Evolutionary conservation across 257 asterid species (phyloP).

Genomic region (Lithospermum erythrorhizon): DNA sequence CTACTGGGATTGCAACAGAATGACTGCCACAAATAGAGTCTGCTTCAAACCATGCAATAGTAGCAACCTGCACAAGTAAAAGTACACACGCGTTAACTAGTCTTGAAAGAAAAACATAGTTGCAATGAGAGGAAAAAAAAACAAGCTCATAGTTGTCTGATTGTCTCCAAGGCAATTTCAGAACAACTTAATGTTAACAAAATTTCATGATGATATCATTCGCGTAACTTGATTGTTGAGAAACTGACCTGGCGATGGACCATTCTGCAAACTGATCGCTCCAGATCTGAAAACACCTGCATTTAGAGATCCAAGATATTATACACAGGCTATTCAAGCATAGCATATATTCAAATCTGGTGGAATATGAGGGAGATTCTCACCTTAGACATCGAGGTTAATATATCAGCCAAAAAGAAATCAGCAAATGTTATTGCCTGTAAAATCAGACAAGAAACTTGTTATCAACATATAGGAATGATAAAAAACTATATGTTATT

Average conservation of each 20-base stretch:
- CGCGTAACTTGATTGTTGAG: conserved; percentile 1
- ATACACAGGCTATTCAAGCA: conserved; percentile 1
- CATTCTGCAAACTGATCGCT: conserved; percentile 97
- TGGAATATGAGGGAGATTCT: conserved; percentile 11
- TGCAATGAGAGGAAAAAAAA: neutral
- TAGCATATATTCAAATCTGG: conserved; percentile 1
- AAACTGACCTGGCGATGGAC: conserved; percentile 83
- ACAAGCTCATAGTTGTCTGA: neutral
- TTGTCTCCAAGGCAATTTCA: neutral
- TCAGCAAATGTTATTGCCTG: conserved; percentile 96
- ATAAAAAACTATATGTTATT: no score
- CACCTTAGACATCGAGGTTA: conserved; percentile 99
- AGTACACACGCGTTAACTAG: conserved; percentile 17
- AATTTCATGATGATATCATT: neutral
- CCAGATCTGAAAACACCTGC: conserved; percentile 98
- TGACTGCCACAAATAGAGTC: conserved; percentile 99
- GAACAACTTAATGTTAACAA: neutral
- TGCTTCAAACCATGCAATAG: conserved; percentile 99
- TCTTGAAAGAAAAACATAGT: conserved; percentile 1
- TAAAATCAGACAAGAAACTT: conserved; percentile 14
- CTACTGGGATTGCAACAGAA: conserved; percentile 79
- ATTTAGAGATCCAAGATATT: conserved; percentile 10
- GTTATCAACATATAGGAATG: conserved; percentile 12
- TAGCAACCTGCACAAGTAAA: conserved; percentile 67
- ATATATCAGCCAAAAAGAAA: conserved; percentile 92